phyloP scores from a whole-genome alignment of 768 basidiomycete species.

The Gautieria morchelliformis region DNA sequence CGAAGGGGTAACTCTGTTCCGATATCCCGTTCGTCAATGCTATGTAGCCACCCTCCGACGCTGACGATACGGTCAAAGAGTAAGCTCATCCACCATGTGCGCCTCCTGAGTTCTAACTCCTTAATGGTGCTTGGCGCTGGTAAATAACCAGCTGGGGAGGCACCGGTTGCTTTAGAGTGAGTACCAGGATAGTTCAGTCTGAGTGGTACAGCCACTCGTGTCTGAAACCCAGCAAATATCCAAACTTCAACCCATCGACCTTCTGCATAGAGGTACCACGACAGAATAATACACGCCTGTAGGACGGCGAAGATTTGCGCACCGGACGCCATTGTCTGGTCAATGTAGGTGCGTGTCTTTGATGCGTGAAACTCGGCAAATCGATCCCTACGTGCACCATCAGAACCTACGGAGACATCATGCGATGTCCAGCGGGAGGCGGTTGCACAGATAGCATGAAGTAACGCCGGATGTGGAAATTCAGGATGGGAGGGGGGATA shows the following conservation, averaged over 20 bases:
- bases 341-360: slow-evolving; percentile 82
- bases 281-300: slow-evolving; percentile 78
- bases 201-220: slow-evolving; percentile 70
- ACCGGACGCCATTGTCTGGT: slow-evolving; percentile 83
- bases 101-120: slow-evolving; percentile 68
- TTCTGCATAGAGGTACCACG: slow-evolving; percentile 89
- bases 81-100: slow-evolving; percentile 90
- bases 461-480: slow-evolving; percentile 82
- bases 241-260: slow-evolving; percentile 87
- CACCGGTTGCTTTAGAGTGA: slow-evolving; percentile 58
- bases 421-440: slow-evolving; percentile 78
- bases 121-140: slow-evolving; percentile 67
- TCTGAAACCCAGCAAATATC: slow-evolving; percentile 84
- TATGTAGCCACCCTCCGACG: slow-evolving; percentile 80
- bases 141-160: slow-evolving; percentile 68
- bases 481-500: slow-evolving; percentile 70
- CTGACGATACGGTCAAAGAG: slow-evolving; percentile 77
- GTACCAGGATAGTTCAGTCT: slow-evolving; percentile 78
- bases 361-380: slow-evolving; percentile 83
- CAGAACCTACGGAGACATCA: slow-evolving; percentile 48
- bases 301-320: slow-evolving; percentile 80
- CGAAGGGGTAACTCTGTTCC: slow-evolving; percentile 78
- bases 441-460: slow-evolving; percentile 87
- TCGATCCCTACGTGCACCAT: slow-evolving; percentile 70
- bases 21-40: slow-evolving; percentile 73